A percentile compares a stretch with the other conserved stretches of the same genome.
Evolutionary conservation across 768 basidiomycete species (phyloP).

Genomic region (Kwoniella europaea): DNA sequence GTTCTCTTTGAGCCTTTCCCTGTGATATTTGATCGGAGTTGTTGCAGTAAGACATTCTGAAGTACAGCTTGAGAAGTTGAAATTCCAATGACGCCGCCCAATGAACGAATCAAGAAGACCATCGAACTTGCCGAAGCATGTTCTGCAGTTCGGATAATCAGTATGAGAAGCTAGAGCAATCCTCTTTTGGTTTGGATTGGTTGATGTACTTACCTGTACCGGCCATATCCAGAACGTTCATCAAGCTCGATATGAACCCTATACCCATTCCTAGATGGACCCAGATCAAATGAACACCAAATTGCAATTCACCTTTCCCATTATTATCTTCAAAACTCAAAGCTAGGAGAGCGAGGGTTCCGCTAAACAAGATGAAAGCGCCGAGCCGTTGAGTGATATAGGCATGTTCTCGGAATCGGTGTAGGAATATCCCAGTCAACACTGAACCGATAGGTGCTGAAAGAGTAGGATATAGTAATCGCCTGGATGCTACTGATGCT

Average conservation of each 20-base stretch:
- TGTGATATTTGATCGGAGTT: slow-evolving; percentile 14
- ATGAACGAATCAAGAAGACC: slow-evolving; percentile 31
- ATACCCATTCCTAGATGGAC: slow-evolving; percentile 36
- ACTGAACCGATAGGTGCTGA: slow-evolving; percentile 30
- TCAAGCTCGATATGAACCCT: slow-evolving; percentile 32
- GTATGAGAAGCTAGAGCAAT: background rate
- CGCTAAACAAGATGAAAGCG: slow-evolving; percentile 17
- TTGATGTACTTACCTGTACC: slow-evolving; percentile 19
- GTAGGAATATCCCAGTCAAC: slow-evolving; percentile 32
- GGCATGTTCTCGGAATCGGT: slow-evolving; percentile 13
- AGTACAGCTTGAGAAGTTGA: slow-evolving; percentile 32
- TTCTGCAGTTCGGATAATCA: slow-evolving; percentile 11
- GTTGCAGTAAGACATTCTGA: slow-evolving; percentile 27
- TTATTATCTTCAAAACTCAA: slow-evolving; percentile 21
- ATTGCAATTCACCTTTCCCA: slow-evolving; percentile 21
- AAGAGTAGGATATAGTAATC: slow-evolving; percentile 31
- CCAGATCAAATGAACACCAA: slow-evolving; percentile 25
- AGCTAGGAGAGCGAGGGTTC: slow-evolving; percentile 12
- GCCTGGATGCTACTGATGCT: slow-evolving; percentile 24
- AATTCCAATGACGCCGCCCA: slow-evolving; percentile 28
- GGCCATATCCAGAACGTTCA: slow-evolving; percentile 24
- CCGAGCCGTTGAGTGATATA: slow-evolving; percentile 23
- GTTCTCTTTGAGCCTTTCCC: slow-evolving; percentile 9
- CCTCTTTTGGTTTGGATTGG: too few relatives aligned
- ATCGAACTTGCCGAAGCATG: slow-evolving; percentile 31